Conservation (phyloP, 768 basidiomycete genomes). For the Termitomyces sp. region DNA sequence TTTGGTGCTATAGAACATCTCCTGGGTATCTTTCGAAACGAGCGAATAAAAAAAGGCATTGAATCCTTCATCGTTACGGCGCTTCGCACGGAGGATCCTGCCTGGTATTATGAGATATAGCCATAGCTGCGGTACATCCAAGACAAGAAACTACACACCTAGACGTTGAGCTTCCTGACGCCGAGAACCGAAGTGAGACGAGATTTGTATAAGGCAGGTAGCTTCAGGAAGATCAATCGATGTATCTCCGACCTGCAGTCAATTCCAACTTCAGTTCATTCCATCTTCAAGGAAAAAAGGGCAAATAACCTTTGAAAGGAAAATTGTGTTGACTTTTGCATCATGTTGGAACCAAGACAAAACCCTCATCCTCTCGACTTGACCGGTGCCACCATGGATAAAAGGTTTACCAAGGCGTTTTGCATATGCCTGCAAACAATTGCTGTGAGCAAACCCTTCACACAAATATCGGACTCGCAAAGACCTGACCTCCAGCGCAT, state of each 20-base stretch:
- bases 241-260: constrained; percentile 86
- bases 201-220: constrained; percentile 98
- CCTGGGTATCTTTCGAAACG: constrained; percentile 97
- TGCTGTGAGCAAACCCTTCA: background rate
- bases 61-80: constrained; percentile 98
- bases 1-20: constrained; percentile 99
- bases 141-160: constrained; percentile 40
- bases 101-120: constrained; percentile 36
- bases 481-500: constrained; percentile 79
- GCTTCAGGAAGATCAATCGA: constrained; percentile 99
- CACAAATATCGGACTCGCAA: background rate
- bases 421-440: constrained; percentile 68
- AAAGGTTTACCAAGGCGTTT: constrained; percentile 90
- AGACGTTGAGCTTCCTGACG: constrained; percentile 96
- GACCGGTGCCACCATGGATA: constrained; percentile 94
- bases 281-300: background rate
- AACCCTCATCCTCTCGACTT: constrained; percentile 93
- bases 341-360: constrained; percentile 94
- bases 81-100: constrained; percentile 93
- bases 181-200: constrained; percentile 97
- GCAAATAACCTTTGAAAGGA: constrained; percentile 80
- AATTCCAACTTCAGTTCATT: background rate
- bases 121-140: constrained; percentile 3
- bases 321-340: constrained; percentile 95
- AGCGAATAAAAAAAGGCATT: constrained; percentile 99